Base-by-base conservation (phyloP, 257 asterid species). In the Rauvolfia tetraphylla region DNA sequence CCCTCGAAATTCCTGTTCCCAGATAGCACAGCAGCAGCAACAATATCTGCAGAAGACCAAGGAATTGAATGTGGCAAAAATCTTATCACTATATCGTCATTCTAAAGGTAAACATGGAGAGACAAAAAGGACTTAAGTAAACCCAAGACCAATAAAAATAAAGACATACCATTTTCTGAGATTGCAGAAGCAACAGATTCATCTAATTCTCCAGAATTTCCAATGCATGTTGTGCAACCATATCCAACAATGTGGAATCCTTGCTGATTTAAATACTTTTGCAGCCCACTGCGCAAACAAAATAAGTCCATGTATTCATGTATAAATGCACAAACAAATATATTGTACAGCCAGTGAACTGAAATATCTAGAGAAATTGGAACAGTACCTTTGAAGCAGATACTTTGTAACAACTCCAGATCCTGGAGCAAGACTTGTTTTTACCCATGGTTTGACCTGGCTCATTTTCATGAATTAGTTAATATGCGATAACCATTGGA, bases 361-460 rank as follows among this genome's bases (percentile, higher is more conserved):
- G 67, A 38, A 72, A 68, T 57, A 69, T 61, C 25, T 29, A 71
- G 6, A 39, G 51, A 73, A 44, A 57, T 18, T 69, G 53, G 72
- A 41, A 73, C 62, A 81, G 77, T 88, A 92, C 98, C 98, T 94
- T 89, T 87, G 70, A 78, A 79, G 85, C 76, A 94, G 85, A 82
- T 94, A 94, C 86, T 92, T 89, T 54, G 92, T 92, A 65, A 86
- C 97, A 74, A 94, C 98, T 48, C 98, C 97, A 68, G 98, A 92
- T 49, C 98, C 98, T 15, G 98, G 97, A 77, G 97, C 97, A 81
- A 94, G 98, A 49, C 98, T 92, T 77, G 98, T 94, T 86, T 94
- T 92, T n/a, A 94, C 78, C 98, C 98, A 94, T 81, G 97, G 98
- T 85, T 94, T 94, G 56, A 94, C 98, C 97, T 94, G 87, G 77